phyloP scores from a whole-genome alignment of 495 filamentous ascomycete species.

The Sporormia fimetaria region DNA sequence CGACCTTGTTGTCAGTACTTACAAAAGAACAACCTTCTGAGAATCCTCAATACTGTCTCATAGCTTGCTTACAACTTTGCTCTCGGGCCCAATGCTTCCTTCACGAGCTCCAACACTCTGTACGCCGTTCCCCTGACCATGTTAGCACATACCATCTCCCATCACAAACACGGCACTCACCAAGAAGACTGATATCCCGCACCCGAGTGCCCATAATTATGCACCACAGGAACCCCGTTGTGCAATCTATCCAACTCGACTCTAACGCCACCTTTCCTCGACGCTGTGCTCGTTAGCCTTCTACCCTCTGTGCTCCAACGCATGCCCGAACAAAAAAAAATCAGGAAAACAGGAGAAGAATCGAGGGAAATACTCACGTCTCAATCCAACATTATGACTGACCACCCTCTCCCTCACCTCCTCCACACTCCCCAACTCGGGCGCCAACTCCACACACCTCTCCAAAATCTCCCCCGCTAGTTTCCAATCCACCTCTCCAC shows the following conservation, averaged over 20 bases:
- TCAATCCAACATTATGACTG: slow-evolving; percentile 20
- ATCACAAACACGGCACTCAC: slow-evolving; percentile 6
- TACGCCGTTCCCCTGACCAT: slow-evolving; percentile 13
- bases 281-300: background rate
- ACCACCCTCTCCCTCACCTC: slow-evolving; percentile 18
- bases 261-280: slow-evolving; percentile 13
- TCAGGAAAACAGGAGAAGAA: background rate
- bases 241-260: slow-evolving; percentile 17
- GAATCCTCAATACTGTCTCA: too few relatives aligned
- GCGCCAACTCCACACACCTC: slow-evolving; percentile 15
- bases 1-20: too few relatives aligned
- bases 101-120: slow-evolving; percentile 8
- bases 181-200: slow-evolving; percentile 23
- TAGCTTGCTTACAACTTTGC: slow-evolving; percentile 7
- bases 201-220: slow-evolving; percentile 21
- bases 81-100: slow-evolving; percentile 8
- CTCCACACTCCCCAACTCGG: slow-evolving; percentile 18
- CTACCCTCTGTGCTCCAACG: background rate
- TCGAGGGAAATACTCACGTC: slow-evolving; percentile 11
- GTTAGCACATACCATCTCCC: background rate
- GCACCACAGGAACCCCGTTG: slow-evolving; percentile 12
- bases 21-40: too few relatives aligned
- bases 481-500: slow-evolving; percentile 18
- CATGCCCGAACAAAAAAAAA: background rate
- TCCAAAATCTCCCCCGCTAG: slow-evolving; percentile 21